Conservation (phyloP, 2,329 filamentous ascomycete species). For the Ophiostoma piceae region DNA sequence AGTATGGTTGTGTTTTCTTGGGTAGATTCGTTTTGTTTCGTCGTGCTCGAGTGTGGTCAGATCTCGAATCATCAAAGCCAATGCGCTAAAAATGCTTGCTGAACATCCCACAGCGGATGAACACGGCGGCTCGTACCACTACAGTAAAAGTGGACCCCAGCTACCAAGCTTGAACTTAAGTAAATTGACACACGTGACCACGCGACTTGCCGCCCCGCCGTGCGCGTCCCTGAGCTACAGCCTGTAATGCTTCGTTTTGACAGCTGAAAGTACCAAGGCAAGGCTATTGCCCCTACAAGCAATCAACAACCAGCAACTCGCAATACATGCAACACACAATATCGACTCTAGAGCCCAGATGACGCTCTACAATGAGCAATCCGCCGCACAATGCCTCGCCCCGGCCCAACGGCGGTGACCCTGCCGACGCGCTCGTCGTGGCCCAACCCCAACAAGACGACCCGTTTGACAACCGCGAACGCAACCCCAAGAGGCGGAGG, state of each 20-base stretch:
- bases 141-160: neutral
- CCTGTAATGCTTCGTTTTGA: conserved; percentile 13
- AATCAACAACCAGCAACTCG: too few species aligned
- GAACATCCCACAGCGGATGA: conserved; percentile 10
- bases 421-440: conserved; percentile 10
- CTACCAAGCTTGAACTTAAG: neutral
- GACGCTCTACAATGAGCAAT: conserved; percentile 22
- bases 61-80: neutral
- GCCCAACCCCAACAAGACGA: conserved; percentile 19
- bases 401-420: conserved; percentile 18
- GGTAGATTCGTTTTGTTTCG: neutral
- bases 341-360: conserved; percentile 9
- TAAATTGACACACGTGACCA: conserved; percentile 19
- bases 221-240: conserved; percentile 4
- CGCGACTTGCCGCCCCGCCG: conserved; percentile 19
- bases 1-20: neutral
- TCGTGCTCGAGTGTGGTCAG: neutral
- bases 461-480: conserved; percentile 18
- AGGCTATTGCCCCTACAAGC: neutral
- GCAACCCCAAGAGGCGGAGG: conserved; percentile 24
- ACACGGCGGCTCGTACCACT: neutral
- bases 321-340: conserved; percentile 1
- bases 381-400: conserved; percentile 20
- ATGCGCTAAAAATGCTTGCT: neutral
- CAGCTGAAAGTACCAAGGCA: neutral